Percentiles rank a stretch among this genome's conserved stretches.
phyloP scores from a whole-genome alignment of 2,329 filamentous ascomycete species.

The Aspergillus hortae region DNA sequence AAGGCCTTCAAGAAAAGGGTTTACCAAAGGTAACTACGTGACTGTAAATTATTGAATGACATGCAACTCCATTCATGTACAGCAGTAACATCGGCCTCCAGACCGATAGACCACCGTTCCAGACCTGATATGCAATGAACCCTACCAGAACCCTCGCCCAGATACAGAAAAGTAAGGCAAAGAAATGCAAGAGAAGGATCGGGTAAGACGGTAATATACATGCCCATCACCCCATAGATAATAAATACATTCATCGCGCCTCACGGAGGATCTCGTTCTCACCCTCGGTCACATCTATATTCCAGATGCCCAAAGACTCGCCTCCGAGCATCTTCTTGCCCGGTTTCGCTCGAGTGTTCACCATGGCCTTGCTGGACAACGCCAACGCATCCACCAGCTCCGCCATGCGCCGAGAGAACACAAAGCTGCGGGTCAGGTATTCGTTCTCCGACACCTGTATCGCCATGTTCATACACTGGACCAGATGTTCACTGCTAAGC shows the following conservation, averaged over 20 bases:
- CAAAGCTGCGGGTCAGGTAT: constrained; percentile 63
- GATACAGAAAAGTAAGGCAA: not conserved
- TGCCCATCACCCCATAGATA: not conserved
- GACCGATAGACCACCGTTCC: not conserved
- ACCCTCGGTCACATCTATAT: constrained; percentile 28
- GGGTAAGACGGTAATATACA: constrained; percentile 6
- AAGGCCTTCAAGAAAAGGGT: no score
- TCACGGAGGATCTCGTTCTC: constrained; percentile 13
- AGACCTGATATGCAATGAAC: not conserved
- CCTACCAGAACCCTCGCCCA: not conserved
- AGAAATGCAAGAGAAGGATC: not conserved
- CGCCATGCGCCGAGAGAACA: constrained; percentile 64
- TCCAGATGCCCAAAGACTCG: constrained; percentile 39
- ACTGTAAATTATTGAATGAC: no score
- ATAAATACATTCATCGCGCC: constrained; percentile 6
- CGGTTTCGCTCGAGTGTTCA: constrained; percentile 47
- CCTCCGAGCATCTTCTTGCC: constrained; percentile 38
- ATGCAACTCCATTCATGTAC: no score
- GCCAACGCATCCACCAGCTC: constrained; percentile 77
- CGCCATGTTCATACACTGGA: constrained; percentile 84
- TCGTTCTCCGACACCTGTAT: constrained; percentile 69
- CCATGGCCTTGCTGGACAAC: constrained; percentile 68
- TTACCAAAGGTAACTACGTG: no score
- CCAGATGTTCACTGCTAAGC: constrained; percentile 70
- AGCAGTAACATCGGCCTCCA: no score